Evolutionary conservation across 1,284 basidiomycete genomes (phyloP), one percentile per base, ranked within the genome.

Genomic region (Xanthoconium separans): DNA sequence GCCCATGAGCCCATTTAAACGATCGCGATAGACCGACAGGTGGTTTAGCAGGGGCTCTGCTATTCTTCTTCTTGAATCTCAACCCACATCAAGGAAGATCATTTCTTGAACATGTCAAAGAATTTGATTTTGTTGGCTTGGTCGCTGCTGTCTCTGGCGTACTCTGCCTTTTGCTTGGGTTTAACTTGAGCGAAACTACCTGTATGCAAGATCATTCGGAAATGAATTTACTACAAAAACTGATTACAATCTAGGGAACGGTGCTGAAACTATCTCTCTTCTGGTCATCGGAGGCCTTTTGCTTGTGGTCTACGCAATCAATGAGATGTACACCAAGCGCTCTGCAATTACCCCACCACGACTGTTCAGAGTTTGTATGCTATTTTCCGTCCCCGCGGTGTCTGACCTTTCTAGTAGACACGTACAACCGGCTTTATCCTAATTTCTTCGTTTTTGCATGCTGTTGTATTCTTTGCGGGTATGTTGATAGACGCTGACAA

Each of bases 291-390:
- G 83, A 15, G 69, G 64, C 3, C 63, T 68, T 27, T 54, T 78
- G 3, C 69, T 84, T 46, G 47, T 74, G 10, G 54, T 66, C 0
- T 75, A 71, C n/a, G 67, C 70, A 20, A 54, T 75, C 27, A 78
- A 80, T 61, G 81, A 81, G 57, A 51, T 77, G 10, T 66, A 65
- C 34, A 84, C 82, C 0, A 77, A 74, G 54, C 74, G 77, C 12
- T 73, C 73, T 20, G 77, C 83, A 0, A 79, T 86, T 55, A 74
- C 85, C 15, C 77, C 81, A 1, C 73, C 77, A 10, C 69, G 79
- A 9, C 51, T 82, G 16, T 79, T 81, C 65, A 70, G 69, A 56
- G 66, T 43, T 59, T 31, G 58, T 55, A 22, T 36, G 29, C 4
- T 22, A 13, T 20, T 6, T 40, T 20, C 18, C 6, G 20, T 27